A percentile compares a stretch with the other conserved stretches of the same genome.
These are phyloP conservation scores for Solanum chmielewskii DNA, from an alignment of 257 asterid species.

Conservation along the genomic window DNA sequence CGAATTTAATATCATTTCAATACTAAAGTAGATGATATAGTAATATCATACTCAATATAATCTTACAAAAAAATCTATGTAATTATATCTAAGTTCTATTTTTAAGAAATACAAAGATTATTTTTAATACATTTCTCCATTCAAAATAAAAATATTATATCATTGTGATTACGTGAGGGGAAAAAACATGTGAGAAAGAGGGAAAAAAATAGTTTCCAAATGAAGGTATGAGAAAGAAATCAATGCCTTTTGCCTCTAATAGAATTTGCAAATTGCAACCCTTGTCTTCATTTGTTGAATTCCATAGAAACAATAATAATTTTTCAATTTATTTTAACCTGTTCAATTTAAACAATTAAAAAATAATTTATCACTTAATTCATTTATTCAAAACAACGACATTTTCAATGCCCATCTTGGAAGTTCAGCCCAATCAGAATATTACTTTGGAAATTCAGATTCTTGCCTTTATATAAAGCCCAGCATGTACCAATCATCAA, in stretches of 20 bases:
- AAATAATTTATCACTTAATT: too few relatives aligned
- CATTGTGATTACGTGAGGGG: background rate
- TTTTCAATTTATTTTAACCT: too few relatives aligned
- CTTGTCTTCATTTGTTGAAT: background rate
- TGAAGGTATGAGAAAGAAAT: background rate
- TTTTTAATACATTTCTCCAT: too few relatives aligned
- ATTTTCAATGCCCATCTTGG: background rate
- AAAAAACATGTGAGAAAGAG: background rate
- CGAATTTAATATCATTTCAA: background rate
- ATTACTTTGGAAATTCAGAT: background rate
- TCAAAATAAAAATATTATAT: too few relatives aligned
- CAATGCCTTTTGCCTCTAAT: background rate
- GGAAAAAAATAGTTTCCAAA: background rate
- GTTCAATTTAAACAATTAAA: too few relatives aligned
- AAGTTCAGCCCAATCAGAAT: background rate
- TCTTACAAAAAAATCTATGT: too few relatives aligned
- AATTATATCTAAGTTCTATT: too few relatives aligned
- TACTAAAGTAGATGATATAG: background rate
- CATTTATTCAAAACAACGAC: background rate
- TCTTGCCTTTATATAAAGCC: background rate
- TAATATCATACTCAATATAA: too few relatives aligned
- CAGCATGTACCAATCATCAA: background rate
- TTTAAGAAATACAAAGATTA: too few relatives aligned
- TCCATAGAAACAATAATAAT: background rate
- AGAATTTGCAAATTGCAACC: background rate